phyloP scores from a whole-genome alignment of 305 asterid species.

The Andrographis paniculata region DNA sequence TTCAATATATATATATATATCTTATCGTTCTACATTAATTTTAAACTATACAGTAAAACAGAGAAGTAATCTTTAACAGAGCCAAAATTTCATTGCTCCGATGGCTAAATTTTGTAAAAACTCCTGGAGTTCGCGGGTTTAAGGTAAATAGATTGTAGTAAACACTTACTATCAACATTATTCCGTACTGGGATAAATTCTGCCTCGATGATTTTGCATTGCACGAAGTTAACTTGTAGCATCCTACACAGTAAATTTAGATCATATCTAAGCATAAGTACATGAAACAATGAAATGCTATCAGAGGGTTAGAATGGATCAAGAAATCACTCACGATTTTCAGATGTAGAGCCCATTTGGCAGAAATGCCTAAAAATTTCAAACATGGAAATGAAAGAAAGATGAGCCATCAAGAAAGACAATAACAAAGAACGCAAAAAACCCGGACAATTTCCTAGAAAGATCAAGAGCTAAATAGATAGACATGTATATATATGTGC shows the following conservation, averaged over 20 bases:
- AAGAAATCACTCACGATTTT: conserved; percentile 37
- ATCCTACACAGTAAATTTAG: conserved; percentile 1
- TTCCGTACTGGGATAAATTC: conserved; percentile 67
- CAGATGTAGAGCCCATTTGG: conserved; percentile 64
- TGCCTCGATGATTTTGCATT: conserved; percentile 39
- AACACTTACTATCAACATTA: conserved; percentile 62
- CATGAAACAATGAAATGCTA: not conserved
- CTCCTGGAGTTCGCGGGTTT: not conserved
- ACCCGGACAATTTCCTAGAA: conserved; percentile 9
- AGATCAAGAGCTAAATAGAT: no score
- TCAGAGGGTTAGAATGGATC: not conserved
- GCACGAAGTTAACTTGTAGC: conserved; percentile 52
- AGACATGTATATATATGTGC: no score
- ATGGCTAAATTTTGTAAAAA: not conserved
- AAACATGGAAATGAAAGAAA: conserved; percentile 5
- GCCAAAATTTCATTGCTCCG: no score
- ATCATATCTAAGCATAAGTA: not conserved
- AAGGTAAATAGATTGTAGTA: not conserved
- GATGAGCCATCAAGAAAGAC: conserved; percentile 1
- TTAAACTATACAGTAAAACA: no score
- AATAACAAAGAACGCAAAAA: conserved; percentile 11
- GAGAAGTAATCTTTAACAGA: no score
- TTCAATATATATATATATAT: conserved; percentile 5
- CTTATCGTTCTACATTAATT: no score
- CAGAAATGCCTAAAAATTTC: conserved; percentile 65